Evolutionary conservation across 2,329 filamentous ascomycete genomes (phyloP).

Genomic region (Botryosphaeria dothidea): DNA sequence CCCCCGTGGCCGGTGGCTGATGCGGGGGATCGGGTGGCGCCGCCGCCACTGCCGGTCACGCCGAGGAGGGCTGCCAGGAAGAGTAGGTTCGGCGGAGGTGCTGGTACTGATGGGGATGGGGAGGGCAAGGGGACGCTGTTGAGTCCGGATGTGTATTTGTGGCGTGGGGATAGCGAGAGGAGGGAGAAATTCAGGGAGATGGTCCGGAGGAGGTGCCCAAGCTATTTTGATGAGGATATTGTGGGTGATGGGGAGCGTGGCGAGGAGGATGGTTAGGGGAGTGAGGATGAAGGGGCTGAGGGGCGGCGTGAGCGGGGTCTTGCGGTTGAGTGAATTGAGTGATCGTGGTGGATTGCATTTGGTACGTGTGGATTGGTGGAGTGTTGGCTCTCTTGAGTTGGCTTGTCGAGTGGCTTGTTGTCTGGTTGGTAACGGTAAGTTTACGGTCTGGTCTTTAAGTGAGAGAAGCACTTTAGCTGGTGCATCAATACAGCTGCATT

Average conservation of each 20-base stretch:
- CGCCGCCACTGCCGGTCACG: neutral
- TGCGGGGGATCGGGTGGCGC: neutral
- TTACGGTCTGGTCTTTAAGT: too few relatives aligned
- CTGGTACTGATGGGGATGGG: neutral
- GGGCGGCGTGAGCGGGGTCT: too few relatives aligned
- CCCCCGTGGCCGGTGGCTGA: neutral
- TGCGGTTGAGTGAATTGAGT: too few relatives aligned
- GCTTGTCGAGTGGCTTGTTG: too few relatives aligned
- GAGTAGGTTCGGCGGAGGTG: neutral
- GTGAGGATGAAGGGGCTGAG: neutral
- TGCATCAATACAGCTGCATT: too few relatives aligned
- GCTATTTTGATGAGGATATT: neutral
- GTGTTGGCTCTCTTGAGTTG: too few relatives aligned
- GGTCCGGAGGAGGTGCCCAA: neutral
- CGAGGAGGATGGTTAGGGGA: neutral
- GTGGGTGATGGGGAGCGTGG: neutral
- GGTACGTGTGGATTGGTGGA: too few relatives aligned
- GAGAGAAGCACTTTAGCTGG: too few relatives aligned
- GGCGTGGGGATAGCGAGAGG: slow-evolving; percentile 4
- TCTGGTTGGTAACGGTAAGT: too few relatives aligned
- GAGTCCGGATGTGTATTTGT: slow-evolving; percentile 12
- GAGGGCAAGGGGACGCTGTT: neutral
- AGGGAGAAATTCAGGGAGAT: neutral
- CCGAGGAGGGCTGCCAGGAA: neutral
- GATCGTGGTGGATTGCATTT: too few relatives aligned